Evolutionary conservation across 371 early-diverging fungal species (phyloP), one percentile per base, ranked within the genome.

Genomic region (Rhizopus delemar): DNA sequence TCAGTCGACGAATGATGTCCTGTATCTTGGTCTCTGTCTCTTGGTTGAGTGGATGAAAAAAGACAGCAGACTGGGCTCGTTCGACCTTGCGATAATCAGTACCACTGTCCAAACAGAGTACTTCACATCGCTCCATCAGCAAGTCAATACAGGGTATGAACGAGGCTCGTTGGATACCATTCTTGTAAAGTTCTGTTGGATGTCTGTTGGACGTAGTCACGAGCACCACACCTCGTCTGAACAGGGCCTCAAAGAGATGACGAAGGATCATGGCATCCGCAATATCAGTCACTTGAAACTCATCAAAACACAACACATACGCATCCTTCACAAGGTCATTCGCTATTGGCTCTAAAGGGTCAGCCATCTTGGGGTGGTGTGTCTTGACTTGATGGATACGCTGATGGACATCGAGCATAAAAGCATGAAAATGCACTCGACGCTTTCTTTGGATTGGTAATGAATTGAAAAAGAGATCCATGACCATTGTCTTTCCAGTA

Each of bases 251-350:
- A 64, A 95, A 86, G 16, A 98, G 74, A 11, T 90, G 86, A 12
- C 95, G 82, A 43, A 96, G 64, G 46, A 98, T 85, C 97, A 96
- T 96, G 53, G 98, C 98, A 68, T 97, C 97, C 1, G 93, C 94
- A 62, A 97, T 96, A 68, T 97, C 96, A 0, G 96, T 96, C 5
- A 97, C 93, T 69, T 98, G 98, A 60, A 98, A 90, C 68, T 98
- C 98, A 65, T 98, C 98, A 79, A 98, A 92, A 66, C 97, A 98
- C 8, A 97, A 70, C 0, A 98, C 85, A 60, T 88, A 87, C 4
- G 93, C 88, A 15, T 91, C 89, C 50, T 74, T 74, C 6, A 90
- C 90, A 15, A 97, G 65, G 29, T 94, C 90, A 16, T 86, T 81
- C 0, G 96, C 94, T 61, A 98, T 83, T 3, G 83, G 85, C 0